phyloP scores from a whole-genome alignment of 2,329 filamentous ascomycete genomes.

The Didymella lethalis region DNA sequence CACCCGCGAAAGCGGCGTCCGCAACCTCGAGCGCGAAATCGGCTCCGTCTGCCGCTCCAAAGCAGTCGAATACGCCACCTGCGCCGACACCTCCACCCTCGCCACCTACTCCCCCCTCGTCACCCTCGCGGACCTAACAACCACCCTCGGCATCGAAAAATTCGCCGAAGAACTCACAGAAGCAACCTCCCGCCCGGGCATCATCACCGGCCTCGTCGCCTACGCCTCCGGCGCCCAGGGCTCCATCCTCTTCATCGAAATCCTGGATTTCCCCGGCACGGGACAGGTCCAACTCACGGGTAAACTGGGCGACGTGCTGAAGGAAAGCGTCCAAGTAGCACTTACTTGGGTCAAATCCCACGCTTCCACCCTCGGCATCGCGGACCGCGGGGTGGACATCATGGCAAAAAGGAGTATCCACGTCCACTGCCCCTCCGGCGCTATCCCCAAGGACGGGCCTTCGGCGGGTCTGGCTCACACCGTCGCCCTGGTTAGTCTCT shows the following conservation, averaged over 20 bases:
- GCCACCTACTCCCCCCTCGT: conserved; percentile 75
- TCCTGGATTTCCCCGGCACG: conserved; percentile 93
- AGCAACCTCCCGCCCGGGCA: conserved; percentile 79
- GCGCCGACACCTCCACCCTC: conserved; percentile 74
- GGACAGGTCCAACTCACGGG: conserved; percentile 94
- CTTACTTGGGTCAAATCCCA: conserved; percentile 97
- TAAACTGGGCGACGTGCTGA: conserved; percentile 94
- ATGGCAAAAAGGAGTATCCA: conserved; percentile 96
- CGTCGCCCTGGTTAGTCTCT: conserved; percentile 88
- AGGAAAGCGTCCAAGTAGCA: conserved; percentile 96
- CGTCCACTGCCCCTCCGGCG: conserved; percentile 93
- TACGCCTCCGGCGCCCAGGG: conserved; percentile 93
- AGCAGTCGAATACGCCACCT: conserved; percentile 92
- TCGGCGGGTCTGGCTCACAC: conserved; percentile 91
- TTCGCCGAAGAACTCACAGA: conserved; percentile 97
- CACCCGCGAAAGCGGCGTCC: conserved; percentile 94
- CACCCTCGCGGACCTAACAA: conserved; percentile 81
- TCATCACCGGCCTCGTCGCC: conserved; percentile 94
- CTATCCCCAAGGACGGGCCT: conserved; percentile 91
- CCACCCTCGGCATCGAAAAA: conserved; percentile 89
- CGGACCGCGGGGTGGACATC: conserved; percentile 84
- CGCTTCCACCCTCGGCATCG: conserved; percentile 85
- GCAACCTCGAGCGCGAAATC: conserved; percentile 94
- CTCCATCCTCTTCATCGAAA: conserved; percentile 97
- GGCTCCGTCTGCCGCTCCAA: conserved; percentile 86